These are phyloP conservation scores for Quercus lobata DNA, from an alignment of 331 rosid genomes.

Conservation along the genomic window DNA sequence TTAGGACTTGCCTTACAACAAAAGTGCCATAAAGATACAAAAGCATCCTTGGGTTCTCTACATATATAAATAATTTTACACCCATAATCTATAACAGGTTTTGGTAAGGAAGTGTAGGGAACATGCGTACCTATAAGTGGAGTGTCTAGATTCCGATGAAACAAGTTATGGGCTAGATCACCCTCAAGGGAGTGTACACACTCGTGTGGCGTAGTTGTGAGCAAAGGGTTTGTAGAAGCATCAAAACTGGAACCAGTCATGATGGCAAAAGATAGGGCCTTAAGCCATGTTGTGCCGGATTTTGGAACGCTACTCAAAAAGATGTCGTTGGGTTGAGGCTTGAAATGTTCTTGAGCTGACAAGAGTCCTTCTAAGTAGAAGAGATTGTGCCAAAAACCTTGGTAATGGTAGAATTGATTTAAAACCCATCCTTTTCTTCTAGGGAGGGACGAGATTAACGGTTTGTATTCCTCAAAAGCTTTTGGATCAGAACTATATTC, in stretches of 20 bases:
- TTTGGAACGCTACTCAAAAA: too few species aligned
- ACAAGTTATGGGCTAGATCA: too few species aligned
- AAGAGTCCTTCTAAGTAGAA: too few species aligned
- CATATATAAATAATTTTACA: constrained; percentile 15
- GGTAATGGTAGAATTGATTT: too few species aligned
- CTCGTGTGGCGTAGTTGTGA: constrained; percentile 17
- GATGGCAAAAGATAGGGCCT: constrained; percentile 15
- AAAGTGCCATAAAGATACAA: constrained; percentile 20
- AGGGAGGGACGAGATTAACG: too few species aligned
- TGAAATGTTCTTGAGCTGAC: too few species aligned
- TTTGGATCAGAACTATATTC: too few species aligned
- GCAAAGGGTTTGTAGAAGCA: constrained; percentile 1
- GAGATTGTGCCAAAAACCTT: too few species aligned
- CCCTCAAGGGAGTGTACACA: constrained; percentile 15
- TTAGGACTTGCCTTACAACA: background rate
- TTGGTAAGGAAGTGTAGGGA: constrained; percentile 16
- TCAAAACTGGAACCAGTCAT: background rate
- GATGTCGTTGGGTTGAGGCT: too few species aligned
- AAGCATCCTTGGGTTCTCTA: constrained; percentile 24
- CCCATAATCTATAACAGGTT: background rate
- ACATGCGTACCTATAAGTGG: constrained; percentile 20
- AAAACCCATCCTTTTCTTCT: too few species aligned
- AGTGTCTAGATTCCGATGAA: background rate
- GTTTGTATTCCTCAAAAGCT: too few species aligned
- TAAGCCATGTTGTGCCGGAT: constrained; percentile 20